Evolutionary conservation across 1,284 basidiomycete species (phyloP).

Genomic region (Puccinia triticina): DNA sequence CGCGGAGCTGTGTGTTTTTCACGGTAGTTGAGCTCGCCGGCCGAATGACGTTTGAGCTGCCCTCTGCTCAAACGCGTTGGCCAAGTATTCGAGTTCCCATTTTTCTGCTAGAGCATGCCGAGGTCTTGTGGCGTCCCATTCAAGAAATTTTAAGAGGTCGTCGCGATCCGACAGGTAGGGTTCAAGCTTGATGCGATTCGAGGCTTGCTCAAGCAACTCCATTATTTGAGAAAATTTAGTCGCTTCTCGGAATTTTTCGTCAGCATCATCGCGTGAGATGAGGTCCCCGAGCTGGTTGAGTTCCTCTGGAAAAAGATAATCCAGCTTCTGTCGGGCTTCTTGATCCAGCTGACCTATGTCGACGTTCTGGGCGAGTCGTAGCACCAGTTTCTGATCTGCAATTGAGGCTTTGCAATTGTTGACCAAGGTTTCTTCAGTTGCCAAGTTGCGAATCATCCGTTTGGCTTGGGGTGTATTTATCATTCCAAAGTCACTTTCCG

Average conservation of each 20-base stretch:
- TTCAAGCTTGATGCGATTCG: background rate
- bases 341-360: background rate
- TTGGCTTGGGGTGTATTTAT: background rate
- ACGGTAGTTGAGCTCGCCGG: background rate
- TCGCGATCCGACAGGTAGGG: background rate
- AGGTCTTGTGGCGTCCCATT: background rate
- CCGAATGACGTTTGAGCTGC: too few species aligned
- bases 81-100: background rate
- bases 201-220: background rate
- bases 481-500: background rate
- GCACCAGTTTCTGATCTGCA: background rate
- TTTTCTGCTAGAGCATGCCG: background rate
- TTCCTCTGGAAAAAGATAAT: background rate
- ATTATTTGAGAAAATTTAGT: background rate
- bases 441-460: background rate
- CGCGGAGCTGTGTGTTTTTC: background rate
- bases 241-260: background rate
- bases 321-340: background rate
- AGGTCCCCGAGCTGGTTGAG: background rate
- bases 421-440: background rate
- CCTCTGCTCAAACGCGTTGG: too few species aligned
- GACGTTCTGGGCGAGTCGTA: background rate
- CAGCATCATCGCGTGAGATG: background rate
- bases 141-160: background rate
- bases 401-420: background rate